Evolutionary conservation across 768 basidiomycete genomes (phyloP), one percentile per base, ranked within the genome.

Genomic region (Russula emetica): DNA sequence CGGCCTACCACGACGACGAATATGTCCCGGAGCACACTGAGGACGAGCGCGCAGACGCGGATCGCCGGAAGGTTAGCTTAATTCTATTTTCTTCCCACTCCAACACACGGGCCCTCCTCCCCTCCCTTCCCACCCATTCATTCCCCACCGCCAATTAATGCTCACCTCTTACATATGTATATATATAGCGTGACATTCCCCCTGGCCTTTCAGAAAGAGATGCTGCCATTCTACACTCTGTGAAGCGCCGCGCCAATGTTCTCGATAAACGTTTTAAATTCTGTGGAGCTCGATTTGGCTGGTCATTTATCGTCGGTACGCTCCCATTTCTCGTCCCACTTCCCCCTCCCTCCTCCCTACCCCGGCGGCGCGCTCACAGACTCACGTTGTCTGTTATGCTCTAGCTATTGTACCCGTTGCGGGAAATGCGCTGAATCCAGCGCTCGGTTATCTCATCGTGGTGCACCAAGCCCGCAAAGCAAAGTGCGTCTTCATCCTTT

Each of bases 261-360:
- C 86, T 97, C 60, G 94, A 97, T 76, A 94, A 92, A 74, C 86
- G 90, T 2, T 91, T 97, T 78, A 78, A 72, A 49, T 34, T 96
- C 1, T 88, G 86, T 64, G 92, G 94, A 11, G 71, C 95, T 58
- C 83, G 85, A 14, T 93, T 96, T 64, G 94, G 94, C 0, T 94
- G 88, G 87, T 84, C 91, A 0, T 89, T 92, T 75, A 73, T 91
- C 70, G 88, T 94, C 61, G 72, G 80, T 80, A 58, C 49, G 78
- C 67, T 20, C 36, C 36, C n/a, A n/a, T n/a, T n/a, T n/a, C n/a
- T n/a, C n/a, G n/a, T n/a, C 6, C 40, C 16, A 8, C 22, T 6
- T 8, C 1, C n/a, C 2, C 18, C 13, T 20, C 10, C 64, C 42
- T 4, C 20, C 9, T 18, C 28, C 8, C 11, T 7, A 14, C 13